Evolutionary conservation across 352 stramenopile species (phyloP).

Genomic region (Pythium sp.): DNA sequence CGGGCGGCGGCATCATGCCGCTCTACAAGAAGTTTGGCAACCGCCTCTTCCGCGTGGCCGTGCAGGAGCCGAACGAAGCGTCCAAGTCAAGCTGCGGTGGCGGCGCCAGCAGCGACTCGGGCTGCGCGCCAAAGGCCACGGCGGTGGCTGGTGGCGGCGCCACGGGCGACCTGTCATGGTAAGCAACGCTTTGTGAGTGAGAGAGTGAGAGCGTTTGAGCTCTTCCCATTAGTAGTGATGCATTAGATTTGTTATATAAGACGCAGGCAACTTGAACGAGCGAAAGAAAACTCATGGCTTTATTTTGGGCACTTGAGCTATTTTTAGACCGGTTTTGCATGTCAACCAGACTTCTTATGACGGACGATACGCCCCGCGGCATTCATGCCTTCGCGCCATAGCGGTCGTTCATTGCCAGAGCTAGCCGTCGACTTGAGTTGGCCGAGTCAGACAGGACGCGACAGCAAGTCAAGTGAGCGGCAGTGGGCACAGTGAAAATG

Average conservation of each 20-base stretch:
- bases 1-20: constrained; percentile 81
- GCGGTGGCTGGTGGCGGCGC: constrained; percentile 31
- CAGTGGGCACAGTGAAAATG: not conserved
- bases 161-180: constrained; percentile 64
- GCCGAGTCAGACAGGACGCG: not conserved
- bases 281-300: not conserved
- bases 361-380: too few relatives aligned
- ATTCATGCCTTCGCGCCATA: too few relatives aligned
- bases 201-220: too few relatives aligned
- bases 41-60: constrained; percentile 79
- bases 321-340: not conserved
- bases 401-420: not conserved
- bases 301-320: not conserved
- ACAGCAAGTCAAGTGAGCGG: not conserved
- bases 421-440: not conserved
- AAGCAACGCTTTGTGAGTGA: not conserved
- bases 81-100: constrained; percentile 32
- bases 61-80: constrained; percentile 48
- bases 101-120: constrained; percentile 20
- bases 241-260: constrained; percentile 8
- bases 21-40: constrained; percentile 87
- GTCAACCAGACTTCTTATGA: not conserved
- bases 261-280: not conserved
- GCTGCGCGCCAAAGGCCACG: constrained; percentile 37
- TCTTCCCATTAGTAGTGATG: not conserved